Evolutionary conservation across 345 rosid species (phyloP), one percentile per base, ranked within the genome.

Genomic region (Erysimum cheiranthoides): DNA sequence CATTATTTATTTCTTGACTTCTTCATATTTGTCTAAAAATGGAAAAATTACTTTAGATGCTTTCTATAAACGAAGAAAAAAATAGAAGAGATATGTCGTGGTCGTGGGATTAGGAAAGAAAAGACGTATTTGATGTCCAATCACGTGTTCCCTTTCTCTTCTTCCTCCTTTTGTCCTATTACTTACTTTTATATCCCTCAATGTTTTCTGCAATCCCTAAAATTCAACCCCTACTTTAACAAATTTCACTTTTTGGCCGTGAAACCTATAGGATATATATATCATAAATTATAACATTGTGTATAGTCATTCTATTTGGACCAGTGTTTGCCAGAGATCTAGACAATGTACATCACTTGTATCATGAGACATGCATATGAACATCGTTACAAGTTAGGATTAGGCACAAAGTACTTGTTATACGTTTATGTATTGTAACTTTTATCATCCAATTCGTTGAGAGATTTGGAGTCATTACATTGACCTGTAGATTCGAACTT

Each of bases 61-160:
- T 35, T 74, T 74, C 40, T 17, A 74, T 30, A 36, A 59, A 59
- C 53, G 25, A 39, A 18, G 66, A 60, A 51, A 50, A 50, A 60
- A 68, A 28, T 60, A 40, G 62, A 60, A 59, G 68, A 68, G 54
- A 38, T 28, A 49, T 40, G 62, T 60, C 47, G 54, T 60, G 46
- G 68, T 75, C 68, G 38, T 68, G 54, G 18, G 56, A 68, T 75
- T 68, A 61, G 6, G 78, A 58, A 66, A 67, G 67, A 47, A 74
- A 58, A 66, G 6, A 66, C 66, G 78, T 21, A 10, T 66, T 66
- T 74, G 73, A 74, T 66, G 78, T 66, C 68, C 66, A 74, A 36
- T 74, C 73, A 66, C 78, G 78, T 74, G 42, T 68, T 68, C 36
- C 4, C 54, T 61, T 68, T 75, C 63, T 60, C 69, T 75, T 75